Conservation (phyloP, 768 basidiomycete species). For the Fomitopsis pulvina region DNA sequence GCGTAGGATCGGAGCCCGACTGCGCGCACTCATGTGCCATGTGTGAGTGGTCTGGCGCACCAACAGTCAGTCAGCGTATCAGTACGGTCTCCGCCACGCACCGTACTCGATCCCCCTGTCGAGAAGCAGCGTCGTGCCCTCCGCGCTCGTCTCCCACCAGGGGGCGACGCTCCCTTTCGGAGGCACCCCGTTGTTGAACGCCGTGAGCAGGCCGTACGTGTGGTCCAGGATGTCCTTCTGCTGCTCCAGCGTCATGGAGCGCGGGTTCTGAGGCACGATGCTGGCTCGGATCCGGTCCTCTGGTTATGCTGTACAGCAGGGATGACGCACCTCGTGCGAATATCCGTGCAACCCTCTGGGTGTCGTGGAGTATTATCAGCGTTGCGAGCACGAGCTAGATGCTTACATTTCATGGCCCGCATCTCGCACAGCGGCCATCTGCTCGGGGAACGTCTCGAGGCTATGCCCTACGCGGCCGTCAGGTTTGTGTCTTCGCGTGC, state of each 20-base stretch:
- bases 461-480: conserved; percentile 45
- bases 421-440: conserved; percentile 65
- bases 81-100: conserved; percentile 18
- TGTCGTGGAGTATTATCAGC: neutral
- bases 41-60: conserved; percentile 43
- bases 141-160: conserved; percentile 76
- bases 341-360: conserved; percentile 61
- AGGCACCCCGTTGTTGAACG: conserved; percentile 53
- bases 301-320: neutral
- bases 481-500: neutral
- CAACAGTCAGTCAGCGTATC: no score
- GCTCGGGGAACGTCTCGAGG: conserved; percentile 65
- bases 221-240: conserved; percentile 67
- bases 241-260: conserved; percentile 52
- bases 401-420: conserved; percentile 65
- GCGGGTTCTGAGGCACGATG: conserved; percentile 43
- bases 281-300: neutral
- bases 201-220: conserved; percentile 57
- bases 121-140: conserved; percentile 55
- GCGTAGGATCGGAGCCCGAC: neutral
- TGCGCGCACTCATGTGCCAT: conserved; percentile 42
- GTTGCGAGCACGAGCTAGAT: neutral
- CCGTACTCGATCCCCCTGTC: conserved; percentile 75
- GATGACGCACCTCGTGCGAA: conserved; percentile 49
- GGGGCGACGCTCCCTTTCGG: conserved; percentile 66